phyloP scores from a whole-genome alignment of 352 stramenopile species.

The Globisporangium recalcitrans region DNA sequence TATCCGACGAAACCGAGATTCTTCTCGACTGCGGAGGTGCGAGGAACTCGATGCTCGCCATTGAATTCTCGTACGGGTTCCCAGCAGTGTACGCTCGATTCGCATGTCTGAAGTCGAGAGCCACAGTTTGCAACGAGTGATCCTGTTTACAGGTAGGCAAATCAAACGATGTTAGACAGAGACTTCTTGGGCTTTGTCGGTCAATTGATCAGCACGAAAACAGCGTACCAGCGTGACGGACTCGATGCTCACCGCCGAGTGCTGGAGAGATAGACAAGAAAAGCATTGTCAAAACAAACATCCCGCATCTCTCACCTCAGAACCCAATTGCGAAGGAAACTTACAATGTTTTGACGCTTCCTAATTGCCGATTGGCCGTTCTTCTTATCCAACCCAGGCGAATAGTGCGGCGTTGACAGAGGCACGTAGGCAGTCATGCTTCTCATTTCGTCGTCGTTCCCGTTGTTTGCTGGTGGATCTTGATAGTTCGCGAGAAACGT shows the following conservation, averaged over 20 bases:
- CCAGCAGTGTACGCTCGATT: constrained; percentile 28
- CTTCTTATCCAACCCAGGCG: not conserved
- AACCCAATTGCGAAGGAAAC: not conserved
- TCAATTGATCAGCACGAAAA: not conserved
- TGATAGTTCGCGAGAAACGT: constrained; percentile 43
- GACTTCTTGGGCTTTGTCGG: not conserved
- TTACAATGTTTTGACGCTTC: constrained; percentile 16
- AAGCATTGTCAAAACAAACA: not conserved
- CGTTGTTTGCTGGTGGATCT: constrained; percentile 3
- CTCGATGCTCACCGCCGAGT: constrained; percentile 28
- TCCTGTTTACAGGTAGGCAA: constrained; percentile 28
- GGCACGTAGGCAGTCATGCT: constrained; percentile 50
- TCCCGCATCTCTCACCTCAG: not conserved
- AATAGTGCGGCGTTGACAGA: constrained; percentile 38
- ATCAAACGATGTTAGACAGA: not conserved
- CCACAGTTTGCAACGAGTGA: constrained; percentile 50
- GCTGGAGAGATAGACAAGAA: constrained; percentile 16
- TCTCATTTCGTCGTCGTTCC: constrained; percentile 34
- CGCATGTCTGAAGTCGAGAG: constrained; percentile 35
- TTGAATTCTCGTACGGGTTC: constrained; percentile 44
- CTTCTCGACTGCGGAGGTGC: constrained; percentile 12
- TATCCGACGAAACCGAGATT: constrained; percentile 24
- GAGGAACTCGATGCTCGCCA: constrained; percentile 20
- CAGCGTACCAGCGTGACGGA: constrained; percentile 35
- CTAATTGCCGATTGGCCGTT: constrained; percentile 4